Base-by-base conservation (phyloP, 495 filamentous ascomycete species). In the Aspergillus bertholletiae region DNA sequence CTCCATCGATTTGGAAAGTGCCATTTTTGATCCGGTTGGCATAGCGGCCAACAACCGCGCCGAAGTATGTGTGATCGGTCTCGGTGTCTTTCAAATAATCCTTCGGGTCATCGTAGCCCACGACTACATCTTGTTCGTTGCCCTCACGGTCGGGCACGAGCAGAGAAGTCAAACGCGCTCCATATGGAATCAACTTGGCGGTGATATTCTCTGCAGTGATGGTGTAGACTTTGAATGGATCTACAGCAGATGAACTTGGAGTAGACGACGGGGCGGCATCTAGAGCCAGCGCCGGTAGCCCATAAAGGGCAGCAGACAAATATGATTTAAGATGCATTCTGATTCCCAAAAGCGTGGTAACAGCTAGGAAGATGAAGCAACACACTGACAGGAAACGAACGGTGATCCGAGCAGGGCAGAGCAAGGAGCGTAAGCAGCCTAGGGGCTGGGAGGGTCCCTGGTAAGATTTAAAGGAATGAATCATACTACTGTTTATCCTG, bases 1-100 rank as follows among this genome's bases (percentile, higher is more conserved):
- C 59, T 21, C 82, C 86, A 47, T 89, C 86, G 54, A 93, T 80
- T 54, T 76, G 78, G 63, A 94, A 96, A 8, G 83, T 88, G 57
- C 83, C 84, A 68, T 94, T 94, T 77, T 87, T 89, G 72, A 94
- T 96, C 28, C 88, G 85, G 70, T 96, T 93, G 39, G 88, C 89
- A 62, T 92, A 93, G 17, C 89, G 86, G 32, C 89, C 89, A 5
- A 84, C 86, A n/a, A 90, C 80, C 7, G 84, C 77, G 39, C 89
- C 88, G 54, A 89, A 87, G 75, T 86, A 89, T 46, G 88, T 88
- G 71, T 89, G 88, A 48, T 81, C 77, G 34, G 68, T 70, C 58
- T 91, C 82, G 23, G 65, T 66, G 60, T 92, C 88, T 30, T 82
- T 70, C 7, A 75, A 62, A 65, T 94, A 96, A 50, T 87, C 77